Conservation (phyloP, 495 filamentous ascomycete species). For the Xylaria venustula region DNA sequence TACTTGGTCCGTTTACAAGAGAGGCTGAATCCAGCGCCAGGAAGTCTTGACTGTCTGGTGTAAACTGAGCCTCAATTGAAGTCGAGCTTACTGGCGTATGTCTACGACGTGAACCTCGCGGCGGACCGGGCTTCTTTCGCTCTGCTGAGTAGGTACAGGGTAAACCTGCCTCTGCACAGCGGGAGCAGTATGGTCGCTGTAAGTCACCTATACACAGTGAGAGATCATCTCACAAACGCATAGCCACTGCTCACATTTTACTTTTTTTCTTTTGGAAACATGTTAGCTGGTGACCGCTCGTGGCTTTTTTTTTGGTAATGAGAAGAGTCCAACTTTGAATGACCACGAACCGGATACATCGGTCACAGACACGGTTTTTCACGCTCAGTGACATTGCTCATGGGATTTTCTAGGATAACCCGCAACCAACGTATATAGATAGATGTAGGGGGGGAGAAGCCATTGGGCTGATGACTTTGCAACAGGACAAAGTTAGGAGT, state of each 20-base stretch:
- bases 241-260: conserved; percentile 17
- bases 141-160: conserved; percentile 22
- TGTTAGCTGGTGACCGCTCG: not conserved
- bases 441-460: not conserved
- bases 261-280: conserved; percentile 16
- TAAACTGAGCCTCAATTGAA: not conserved
- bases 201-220: conserved; percentile 16
- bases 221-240: not conserved
- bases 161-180: conserved; percentile 20
- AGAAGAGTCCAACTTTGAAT: not conserved
- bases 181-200: conserved; percentile 21
- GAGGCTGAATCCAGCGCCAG: not conserved
- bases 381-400: conserved; percentile 5
- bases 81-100: not conserved
- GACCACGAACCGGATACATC: conserved; percentile 21
- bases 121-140: conserved; percentile 27
- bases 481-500: not conserved
- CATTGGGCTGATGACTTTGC: not conserved
- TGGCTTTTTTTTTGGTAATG: not conserved
- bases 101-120: conserved; percentile 18
- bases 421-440: not conserved
- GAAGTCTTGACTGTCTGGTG: not conserved
- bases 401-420: not conserved
- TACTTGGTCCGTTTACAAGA: not conserved
- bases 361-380: conserved; percentile 24